Evolutionary conservation across 23 red algal genomes (phyloP).

Genomic region (Agarophyton chilense): DNA sequence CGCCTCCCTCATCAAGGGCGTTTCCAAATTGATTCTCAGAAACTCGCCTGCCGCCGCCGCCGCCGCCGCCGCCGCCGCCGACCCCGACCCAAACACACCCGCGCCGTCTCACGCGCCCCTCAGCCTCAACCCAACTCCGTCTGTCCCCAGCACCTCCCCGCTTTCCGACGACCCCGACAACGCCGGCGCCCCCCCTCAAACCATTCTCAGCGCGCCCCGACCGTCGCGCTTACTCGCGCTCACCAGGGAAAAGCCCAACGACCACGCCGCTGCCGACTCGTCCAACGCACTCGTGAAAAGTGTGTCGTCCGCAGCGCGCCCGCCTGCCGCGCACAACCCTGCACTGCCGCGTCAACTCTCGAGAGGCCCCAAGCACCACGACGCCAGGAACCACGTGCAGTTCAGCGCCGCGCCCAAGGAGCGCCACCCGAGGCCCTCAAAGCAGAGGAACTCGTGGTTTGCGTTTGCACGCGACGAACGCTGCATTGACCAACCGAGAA

Average conservation of each 20-base stretch:
- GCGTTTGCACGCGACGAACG: not conserved
- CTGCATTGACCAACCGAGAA: not conserved
- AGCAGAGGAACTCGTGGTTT: conserved; percentile 19
- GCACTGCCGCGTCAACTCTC: not conserved
- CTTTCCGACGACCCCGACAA: not conserved
- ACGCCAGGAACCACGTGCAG: not conserved
- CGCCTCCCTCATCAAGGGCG: not conserved
- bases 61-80: not conserved
- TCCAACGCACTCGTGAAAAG: not conserved
- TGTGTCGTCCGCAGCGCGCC: not conserved
- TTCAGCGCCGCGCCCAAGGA: too few species aligned
- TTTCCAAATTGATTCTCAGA: not conserved
- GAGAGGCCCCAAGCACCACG: not conserved
- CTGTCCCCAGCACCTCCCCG: not conserved
- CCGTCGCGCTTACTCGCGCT: not conserved
- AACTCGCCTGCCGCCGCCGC: not conserved
- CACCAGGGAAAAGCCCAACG: not conserved
- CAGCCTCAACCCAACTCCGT: not conserved
- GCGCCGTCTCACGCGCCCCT: not conserved
- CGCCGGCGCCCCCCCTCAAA: not conserved
- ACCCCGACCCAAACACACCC: not conserved
- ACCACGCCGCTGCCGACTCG: not conserved
- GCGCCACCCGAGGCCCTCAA: too few species aligned
- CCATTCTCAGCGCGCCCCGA: not conserved
- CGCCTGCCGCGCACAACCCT: not conserved